Conservation (phyloP, 2,329 filamentous ascomycete species). For the Nothophoma quercina region DNA sequence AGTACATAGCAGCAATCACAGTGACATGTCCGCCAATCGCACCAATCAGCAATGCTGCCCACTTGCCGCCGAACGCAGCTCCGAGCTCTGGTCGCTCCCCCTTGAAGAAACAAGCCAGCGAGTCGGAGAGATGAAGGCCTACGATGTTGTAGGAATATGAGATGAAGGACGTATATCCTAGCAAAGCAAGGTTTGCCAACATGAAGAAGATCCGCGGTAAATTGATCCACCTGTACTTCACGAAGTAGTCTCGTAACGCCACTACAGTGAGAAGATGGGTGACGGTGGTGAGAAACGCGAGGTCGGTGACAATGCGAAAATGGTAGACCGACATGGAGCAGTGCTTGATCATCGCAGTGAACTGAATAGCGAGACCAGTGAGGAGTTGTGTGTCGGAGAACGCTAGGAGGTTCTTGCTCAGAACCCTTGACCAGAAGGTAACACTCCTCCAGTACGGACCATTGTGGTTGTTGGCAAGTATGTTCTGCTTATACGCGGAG, state of each 20-base stretch:
- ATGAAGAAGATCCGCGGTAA: slow-evolving; percentile 44
- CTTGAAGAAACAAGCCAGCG: slow-evolving; percentile 40
- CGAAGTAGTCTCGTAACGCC: slow-evolving; percentile 41
- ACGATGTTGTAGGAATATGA: slow-evolving; percentile 39
- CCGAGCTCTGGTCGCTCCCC: slow-evolving; percentile 28
- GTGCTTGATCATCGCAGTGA: slow-evolving; percentile 42
- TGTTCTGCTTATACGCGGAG: slow-evolving; percentile 21
- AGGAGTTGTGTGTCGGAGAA: slow-evolving; percentile 43
- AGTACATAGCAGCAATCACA: slow-evolving; percentile 43
- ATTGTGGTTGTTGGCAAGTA: not conserved
- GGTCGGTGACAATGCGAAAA: slow-evolving; percentile 38
- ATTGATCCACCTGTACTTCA: slow-evolving; percentile 43
- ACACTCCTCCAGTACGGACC: slow-evolving; percentile 38
- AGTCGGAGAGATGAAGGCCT: slow-evolving; percentile 26
- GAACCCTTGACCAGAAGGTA: slow-evolving; percentile 39
- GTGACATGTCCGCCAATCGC: slow-evolving; percentile 41
- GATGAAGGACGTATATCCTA: slow-evolving; percentile 42
- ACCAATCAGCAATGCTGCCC: slow-evolving; percentile 37
- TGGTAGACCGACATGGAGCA: slow-evolving; percentile 43
- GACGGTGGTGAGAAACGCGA: slow-evolving; percentile 42
- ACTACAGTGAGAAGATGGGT: slow-evolving; percentile 41
- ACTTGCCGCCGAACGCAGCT: slow-evolving; percentile 37
- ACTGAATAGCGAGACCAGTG: slow-evolving; percentile 42
- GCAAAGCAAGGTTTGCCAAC: slow-evolving; percentile 37
- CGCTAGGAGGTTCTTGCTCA: slow-evolving; percentile 43